These are phyloP conservation scores for Hypericum perforatum DNA, from an alignment of 345 rosid species.

Conservation along the genomic window DNA sequence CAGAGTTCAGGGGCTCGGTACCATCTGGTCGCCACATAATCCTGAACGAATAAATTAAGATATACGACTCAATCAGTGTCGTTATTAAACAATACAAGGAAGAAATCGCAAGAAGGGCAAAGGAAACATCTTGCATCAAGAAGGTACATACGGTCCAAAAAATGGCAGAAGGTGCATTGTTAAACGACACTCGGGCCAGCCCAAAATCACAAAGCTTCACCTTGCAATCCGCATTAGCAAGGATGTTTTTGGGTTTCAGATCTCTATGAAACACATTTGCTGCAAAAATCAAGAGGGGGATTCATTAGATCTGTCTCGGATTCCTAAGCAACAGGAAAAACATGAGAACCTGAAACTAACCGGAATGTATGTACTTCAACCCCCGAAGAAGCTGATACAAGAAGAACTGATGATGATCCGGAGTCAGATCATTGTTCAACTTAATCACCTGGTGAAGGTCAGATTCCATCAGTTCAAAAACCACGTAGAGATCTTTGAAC, in stretches of 20 bases:
- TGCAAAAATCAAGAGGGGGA: constrained; percentile 16
- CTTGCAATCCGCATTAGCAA: constrained; percentile 95
- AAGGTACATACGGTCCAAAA: constrained; percentile 92
- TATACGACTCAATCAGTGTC: not conserved
- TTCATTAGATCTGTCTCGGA: constrained; percentile 2
- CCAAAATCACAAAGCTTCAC: constrained; percentile 97
- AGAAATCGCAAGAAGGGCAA: not conserved
- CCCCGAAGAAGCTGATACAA: constrained; percentile 97
- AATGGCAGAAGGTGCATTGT: constrained; percentile 85
- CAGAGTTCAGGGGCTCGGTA: constrained; percentile 99
- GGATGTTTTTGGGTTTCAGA: constrained; percentile 89
- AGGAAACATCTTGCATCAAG: constrained; percentile 10
- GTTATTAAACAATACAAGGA: not conserved
- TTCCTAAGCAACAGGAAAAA: constrained; percentile 10
- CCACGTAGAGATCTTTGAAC: constrained; percentile 85
- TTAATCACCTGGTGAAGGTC: constrained; percentile 88
- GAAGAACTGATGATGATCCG: constrained; percentile 94
- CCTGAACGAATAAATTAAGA: constrained; percentile 37
- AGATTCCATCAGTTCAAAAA: constrained; percentile 97
- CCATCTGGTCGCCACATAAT: constrained; percentile 99
- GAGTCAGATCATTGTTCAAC: constrained; percentile 79
- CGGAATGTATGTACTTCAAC: constrained; percentile 87
- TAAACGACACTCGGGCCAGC: constrained; percentile 92
- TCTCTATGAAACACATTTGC: constrained; percentile 97
- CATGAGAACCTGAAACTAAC: constrained; percentile 23